phyloP scores from a whole-genome alignment of 2,329 filamentous ascomycete species.

The Cytospora leucostoma region DNA sequence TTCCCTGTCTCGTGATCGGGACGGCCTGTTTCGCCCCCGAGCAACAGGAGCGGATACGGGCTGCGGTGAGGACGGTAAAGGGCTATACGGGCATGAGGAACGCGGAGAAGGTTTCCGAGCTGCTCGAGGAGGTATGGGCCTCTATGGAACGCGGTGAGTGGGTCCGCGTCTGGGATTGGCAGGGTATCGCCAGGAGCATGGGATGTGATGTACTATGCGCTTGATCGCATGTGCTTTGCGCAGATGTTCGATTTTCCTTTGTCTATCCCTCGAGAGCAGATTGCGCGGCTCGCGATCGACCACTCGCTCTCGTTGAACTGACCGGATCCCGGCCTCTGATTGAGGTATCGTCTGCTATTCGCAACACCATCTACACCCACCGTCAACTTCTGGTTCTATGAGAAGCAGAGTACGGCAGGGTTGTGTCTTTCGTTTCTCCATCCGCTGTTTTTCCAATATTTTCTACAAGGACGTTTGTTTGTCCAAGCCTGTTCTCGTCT shows the following conservation, averaged over 20 bases:
- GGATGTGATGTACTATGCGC: slow-evolving; percentile 58
- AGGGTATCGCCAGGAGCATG: slow-evolving; percentile 54
- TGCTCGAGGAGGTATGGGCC: slow-evolving; percentile 61
- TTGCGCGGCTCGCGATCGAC: background rate
- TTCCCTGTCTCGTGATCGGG: slow-evolving; percentile 62
- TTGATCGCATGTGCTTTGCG: slow-evolving; percentile 27
- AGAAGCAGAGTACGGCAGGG: background rate
- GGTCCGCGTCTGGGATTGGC: slow-evolving; percentile 65
- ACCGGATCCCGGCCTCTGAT: background rate
- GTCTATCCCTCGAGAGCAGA: background rate
- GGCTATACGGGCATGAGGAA: slow-evolving; percentile 63
- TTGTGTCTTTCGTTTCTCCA: slow-evolving; percentile 11
- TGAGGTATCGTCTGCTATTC: background rate
- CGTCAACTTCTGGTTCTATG: background rate
- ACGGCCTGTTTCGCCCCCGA: slow-evolving; percentile 57
- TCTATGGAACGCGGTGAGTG: slow-evolving; percentile 61
- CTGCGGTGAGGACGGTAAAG: slow-evolving; percentile 52
- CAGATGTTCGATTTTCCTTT: too few relatives aligned
- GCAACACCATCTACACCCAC: background rate
- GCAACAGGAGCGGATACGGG: slow-evolving; percentile 55
- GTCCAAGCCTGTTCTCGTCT: slow-evolving; percentile 8
- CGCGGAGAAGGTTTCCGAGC: slow-evolving; percentile 53
- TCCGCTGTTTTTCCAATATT: background rate
- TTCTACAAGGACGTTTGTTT: slow-evolving; percentile 2
- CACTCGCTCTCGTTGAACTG: background rate